Base-by-base conservation (phyloP, 208 protist genomes). In the Wallacemonas rigidus region DNA sequence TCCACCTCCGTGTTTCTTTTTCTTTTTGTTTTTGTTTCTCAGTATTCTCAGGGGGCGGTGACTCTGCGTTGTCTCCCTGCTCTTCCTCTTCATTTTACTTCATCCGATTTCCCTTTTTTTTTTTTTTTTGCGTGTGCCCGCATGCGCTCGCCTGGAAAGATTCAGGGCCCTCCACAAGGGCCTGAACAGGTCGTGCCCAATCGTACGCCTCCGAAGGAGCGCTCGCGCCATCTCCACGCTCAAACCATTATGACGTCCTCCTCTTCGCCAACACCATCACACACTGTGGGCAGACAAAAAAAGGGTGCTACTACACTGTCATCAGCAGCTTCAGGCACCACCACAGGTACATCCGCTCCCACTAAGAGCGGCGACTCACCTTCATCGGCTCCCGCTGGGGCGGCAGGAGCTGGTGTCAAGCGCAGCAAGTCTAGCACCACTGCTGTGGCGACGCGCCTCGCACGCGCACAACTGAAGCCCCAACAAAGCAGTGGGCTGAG, bases 1-100 rank as follows among this genome's bases (percentile, higher is more conserved):
- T 78, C 51, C 38, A 44, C 38, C 15, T 26, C 45, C 69, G 69
- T 58, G 48, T 69, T 41, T 64, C 56, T 76, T 6, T 65, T 62
- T 26, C 74, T 6, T 65, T 62, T 26, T 26, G 0, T 26, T 26
- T 26, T 1, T 26, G 0, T 26, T 57, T 69, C 39, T 64, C 71
- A 50, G 4, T 14, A 8, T 38, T 2, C 45, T 54, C 67, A 72
- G 38, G 26, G 26, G 26, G 26, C 0, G 26, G 26, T 26, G 26
- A 26, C 26, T 26, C 26, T 26, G 26, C 26, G 26, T 26, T 26
- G 26, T 26, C 26, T 26, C 26, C 26, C 26, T 26, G 26, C 26
- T 26, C 26, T 26, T 26, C 44, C 12, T 44, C n/a, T 9, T 15
- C 47, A 14, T 71, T 17, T n/a, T 48, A 1, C 15, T 54, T 53